These are phyloP conservation scores for Didymosphaeria variabile DNA, from an alignment of 2,329 filamentous ascomycete species.

Conservation along the genomic window DNA sequence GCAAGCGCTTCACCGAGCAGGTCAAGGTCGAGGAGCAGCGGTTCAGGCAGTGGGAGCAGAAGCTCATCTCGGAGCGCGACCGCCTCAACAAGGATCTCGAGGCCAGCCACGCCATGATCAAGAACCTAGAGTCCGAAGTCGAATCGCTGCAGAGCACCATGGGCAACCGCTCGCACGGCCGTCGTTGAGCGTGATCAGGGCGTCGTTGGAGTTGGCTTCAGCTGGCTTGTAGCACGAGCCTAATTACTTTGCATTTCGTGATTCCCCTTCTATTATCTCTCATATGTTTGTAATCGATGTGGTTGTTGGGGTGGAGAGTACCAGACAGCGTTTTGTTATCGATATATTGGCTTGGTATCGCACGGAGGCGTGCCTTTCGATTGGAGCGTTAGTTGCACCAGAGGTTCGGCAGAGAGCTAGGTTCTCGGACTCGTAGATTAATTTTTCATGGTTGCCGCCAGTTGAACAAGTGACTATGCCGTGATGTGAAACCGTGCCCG, in stretches of 20 bases:
- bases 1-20: slow-evolving; percentile 99
- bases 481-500: no score
- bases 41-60: slow-evolving; percentile 99
- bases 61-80: slow-evolving; percentile 98
- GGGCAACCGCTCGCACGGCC: slow-evolving; percentile 84
- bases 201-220: slow-evolving; percentile 27
- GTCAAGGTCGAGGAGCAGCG: slow-evolving; percentile 99
- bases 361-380: slow-evolving; percentile 10
- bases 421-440: slow-evolving; percentile 40
- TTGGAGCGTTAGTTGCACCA: slow-evolving; percentile 1
- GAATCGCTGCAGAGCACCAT: slow-evolving; percentile 91
- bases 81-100: slow-evolving; percentile 99
- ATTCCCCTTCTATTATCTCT: slow-evolving; percentile 51
- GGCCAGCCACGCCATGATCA: slow-evolving; percentile 91
- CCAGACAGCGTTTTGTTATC: slow-evolving; percentile 18
- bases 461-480: slow-evolving; percentile 21
- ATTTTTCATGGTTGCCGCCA: slow-evolving; percentile 38
- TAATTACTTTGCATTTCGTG: slow-evolving; percentile 46
- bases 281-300: slow-evolving; percentile 51
- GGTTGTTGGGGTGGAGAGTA: slow-evolving; percentile 21
- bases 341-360: slow-evolving; percentile 17
- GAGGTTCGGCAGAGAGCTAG: slow-evolving; percentile 21
- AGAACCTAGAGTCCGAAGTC: slow-evolving; percentile 89
- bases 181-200: slow-evolving; percentile 69
- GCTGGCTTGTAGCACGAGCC: slow-evolving; percentile 27